Conservation (phyloP, 345 rosid species). For the Durio zibethinus region DNA sequence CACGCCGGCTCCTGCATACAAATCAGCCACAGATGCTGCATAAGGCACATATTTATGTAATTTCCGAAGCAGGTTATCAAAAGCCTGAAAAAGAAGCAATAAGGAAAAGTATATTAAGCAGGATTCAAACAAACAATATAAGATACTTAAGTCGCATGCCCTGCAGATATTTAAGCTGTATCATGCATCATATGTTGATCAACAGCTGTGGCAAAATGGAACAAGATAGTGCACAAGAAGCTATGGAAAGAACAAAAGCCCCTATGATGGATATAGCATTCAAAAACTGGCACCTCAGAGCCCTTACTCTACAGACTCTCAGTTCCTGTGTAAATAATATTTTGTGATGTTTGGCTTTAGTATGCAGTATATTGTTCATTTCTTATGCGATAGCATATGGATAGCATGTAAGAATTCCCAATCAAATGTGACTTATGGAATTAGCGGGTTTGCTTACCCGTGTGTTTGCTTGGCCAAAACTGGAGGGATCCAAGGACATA, state of each 20-base stretch:
- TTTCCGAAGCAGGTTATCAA: conserved; percentile 76
- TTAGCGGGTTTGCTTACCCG: conserved; percentile 37
- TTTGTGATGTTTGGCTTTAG: not conserved
- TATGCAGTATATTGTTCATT: not conserved
- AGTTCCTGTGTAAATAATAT: not conserved
- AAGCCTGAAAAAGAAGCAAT: conserved; percentile 46
- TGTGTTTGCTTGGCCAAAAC: conserved; percentile 96
- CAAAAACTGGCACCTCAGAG: not conserved
- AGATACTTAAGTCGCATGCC: not conserved
- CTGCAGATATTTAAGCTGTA: conserved; percentile 1
- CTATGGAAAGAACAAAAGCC: not conserved
- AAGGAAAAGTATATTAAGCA: not conserved
- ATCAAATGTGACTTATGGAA: not conserved
- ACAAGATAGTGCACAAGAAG: not conserved
- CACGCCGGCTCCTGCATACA: conserved; percentile 96
- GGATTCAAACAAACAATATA: not conserved
- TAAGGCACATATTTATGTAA: conserved; percentile 77
- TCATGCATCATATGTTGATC: conserved; percentile 2
- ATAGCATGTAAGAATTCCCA: not conserved
- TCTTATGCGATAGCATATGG: not conserved
- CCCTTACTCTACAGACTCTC: not conserved
- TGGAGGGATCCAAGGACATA: conserved; percentile 83
- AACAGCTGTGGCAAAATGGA: not conserved
- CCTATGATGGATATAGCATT: not conserved
- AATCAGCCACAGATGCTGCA: conserved; percentile 89